Percentiles rank a stretch among this genome's conserved stretches.
phyloP scores from a whole-genome alignment of 306 rosid species.

The Cicer cuneatum region DNA sequence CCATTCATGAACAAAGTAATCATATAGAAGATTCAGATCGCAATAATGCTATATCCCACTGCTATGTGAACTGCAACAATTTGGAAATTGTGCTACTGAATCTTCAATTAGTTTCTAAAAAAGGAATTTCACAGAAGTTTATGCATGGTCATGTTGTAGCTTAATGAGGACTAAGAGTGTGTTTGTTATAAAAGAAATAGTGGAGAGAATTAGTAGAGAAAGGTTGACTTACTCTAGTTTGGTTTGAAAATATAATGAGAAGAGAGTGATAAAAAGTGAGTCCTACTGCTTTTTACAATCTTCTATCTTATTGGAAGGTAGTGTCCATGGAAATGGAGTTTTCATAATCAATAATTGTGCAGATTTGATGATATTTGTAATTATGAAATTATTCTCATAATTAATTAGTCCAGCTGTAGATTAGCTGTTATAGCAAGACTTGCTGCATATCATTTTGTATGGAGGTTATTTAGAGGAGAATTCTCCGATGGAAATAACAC shows the following conservation, averaged over 20 bases:
- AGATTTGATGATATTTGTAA: too few species aligned
- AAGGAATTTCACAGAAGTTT: neutral
- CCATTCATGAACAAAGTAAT: constrained; percentile 26
- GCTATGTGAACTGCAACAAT: constrained; percentile 15
- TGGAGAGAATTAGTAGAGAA: constrained; percentile 1
- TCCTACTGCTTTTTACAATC: neutral
- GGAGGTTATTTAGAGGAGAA: too few species aligned
- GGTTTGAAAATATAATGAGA: neutral
- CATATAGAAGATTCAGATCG: constrained; percentile 24
- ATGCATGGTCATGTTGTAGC: neutral
- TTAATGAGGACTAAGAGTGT: constrained; percentile 4
- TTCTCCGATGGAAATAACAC: too few species aligned
- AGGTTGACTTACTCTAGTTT: neutral
- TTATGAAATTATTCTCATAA: too few species aligned
- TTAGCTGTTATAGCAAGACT: too few species aligned
- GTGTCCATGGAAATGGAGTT: too few species aligned
- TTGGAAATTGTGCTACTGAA: constrained; percentile 18
- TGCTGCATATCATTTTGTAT: too few species aligned
- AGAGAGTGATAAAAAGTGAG: neutral
- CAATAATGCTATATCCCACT: constrained; percentile 15
- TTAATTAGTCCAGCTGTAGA: too few species aligned
- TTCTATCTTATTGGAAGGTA: too few species aligned
- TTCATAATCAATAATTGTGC: too few species aligned
- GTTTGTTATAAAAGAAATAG: neutral
- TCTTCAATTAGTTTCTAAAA: constrained; percentile 14